These are phyloP conservation scores for Colletotrichum musae DNA, from an alignment of 2,329 filamentous ascomycete species.

Conservation along the genomic window DNA sequence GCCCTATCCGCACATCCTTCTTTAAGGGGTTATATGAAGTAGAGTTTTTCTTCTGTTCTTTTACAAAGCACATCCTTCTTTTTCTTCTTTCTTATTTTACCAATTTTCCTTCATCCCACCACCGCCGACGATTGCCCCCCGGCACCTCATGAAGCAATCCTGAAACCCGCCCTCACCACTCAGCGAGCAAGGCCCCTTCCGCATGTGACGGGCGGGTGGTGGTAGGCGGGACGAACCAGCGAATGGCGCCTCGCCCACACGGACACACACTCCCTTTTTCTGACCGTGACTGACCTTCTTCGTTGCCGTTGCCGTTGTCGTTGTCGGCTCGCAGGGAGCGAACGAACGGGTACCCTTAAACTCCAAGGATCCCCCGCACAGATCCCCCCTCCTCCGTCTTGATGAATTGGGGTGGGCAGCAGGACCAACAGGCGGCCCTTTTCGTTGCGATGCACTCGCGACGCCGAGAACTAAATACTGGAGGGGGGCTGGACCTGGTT, in stretches of 20 bases:
- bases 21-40: too few relatives aligned
- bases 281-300: background rate
- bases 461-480: background rate
- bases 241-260: constrained; percentile 18
- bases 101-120: constrained; percentile 29
- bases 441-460: background rate
- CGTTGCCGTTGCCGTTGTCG: too few relatives aligned
- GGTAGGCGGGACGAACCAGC: constrained; percentile 36
- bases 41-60: too few relatives aligned
- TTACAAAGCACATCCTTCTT: too few relatives aligned
- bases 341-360: background rate
- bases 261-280: background rate
- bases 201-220: constrained; percentile 20
- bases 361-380: background rate
- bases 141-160: constrained; percentile 56
- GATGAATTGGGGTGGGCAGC: too few relatives aligned
- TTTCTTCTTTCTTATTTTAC: constrained; percentile 9
- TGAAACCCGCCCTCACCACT: constrained; percentile 53
- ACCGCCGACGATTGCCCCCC: constrained; percentile 34
- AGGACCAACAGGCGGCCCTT: constrained; percentile 1
- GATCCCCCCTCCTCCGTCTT: background rate
- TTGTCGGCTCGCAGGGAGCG: background rate
- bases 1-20: too few relatives aligned
- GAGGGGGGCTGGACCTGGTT: background rate
- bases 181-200: constrained; percentile 4